Evolutionary conservation across 2,329 filamentous ascomycete species (phyloP), one percentile per base, ranked within the genome.

Genomic region (Fusarium graminum): DNA sequence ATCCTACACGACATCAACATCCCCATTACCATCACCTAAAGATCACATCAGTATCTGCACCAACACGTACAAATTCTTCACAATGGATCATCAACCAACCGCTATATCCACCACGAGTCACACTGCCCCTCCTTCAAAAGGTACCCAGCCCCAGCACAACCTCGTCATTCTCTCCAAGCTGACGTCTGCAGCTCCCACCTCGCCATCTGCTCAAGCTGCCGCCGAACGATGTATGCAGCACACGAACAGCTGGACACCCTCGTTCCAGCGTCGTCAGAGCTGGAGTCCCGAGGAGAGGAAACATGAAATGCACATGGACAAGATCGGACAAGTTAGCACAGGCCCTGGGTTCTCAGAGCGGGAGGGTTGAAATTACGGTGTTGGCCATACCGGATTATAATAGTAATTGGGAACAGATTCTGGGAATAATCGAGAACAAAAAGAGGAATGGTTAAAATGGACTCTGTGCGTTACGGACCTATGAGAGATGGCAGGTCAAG

Each of bases 281-380:
- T 88, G 82, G 79, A 81, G 78, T 70, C 77, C 78, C 34, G 82
- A 88, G 74, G 85, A 86, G 72, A 80, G 80, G 74, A 86, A 85
- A 74, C 84, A 81, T 63, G 76, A 76, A 52, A 69, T 84, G 75
- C 83, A 85, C 69, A 82, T 85, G 82, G 76, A 74, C 44, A 76
- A 72, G 54, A 76, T 82, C 29, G 74, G 71, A 4, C 72, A 70
- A 32, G 76, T 77, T 56, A 70, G 76, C 70, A 73, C 75, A 2
- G 77, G 76, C 3, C 76, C 78, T 9, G 81, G 82, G 0, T 84
- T 84, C 56, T 80, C 75, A 30, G 81, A 84, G 77, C 68, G 74
- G 32, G 45, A 44, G 17, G 46, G 59, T 8, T 29, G 6, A 3
- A 6, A 6, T 19, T 2, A 7, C 5, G 26, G 5, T 3, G 34